Evolutionary conservation across 768 basidiomycete genomes (phyloP).

Genomic region (Podaxis rugospora): DNA sequence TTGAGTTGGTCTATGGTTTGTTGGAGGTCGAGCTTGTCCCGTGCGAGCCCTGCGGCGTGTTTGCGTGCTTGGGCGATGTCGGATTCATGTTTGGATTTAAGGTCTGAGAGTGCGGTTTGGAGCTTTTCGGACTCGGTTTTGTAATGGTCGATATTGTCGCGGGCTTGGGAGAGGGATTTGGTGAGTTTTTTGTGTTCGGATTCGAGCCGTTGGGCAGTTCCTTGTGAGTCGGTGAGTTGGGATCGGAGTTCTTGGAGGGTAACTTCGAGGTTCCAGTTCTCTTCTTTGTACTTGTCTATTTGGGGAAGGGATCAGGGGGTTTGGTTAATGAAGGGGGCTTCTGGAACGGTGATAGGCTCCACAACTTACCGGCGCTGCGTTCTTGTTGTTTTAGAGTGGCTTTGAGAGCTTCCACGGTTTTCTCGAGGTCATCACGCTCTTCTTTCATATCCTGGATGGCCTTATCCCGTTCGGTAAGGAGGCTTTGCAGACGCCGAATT

Average conservation of each 20-base stretch:
- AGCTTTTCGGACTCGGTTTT: constrained; percentile 84
- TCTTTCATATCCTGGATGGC: constrained; percentile 88
- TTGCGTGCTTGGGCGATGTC: constrained; percentile 90
- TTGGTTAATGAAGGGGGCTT: neutral
- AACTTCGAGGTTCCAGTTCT: constrained; percentile 99
- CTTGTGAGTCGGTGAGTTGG: constrained; percentile 62
- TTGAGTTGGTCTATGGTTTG: constrained; percentile 73
- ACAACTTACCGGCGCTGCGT: constrained; percentile 63
- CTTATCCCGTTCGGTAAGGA: constrained; percentile 90
- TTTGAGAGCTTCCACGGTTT: constrained; percentile 68
- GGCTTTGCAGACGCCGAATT: constrained; percentile 84
- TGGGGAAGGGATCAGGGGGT: neutral
- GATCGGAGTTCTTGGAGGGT: constrained; percentile 80
- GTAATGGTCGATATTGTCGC: constrained; percentile 76
- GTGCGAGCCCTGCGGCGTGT: constrained; percentile 78
- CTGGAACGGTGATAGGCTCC: neutral
- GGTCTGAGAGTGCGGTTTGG: constrained; percentile 55
- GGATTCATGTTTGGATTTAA: constrained; percentile 90
- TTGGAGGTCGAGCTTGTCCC: constrained; percentile 92
- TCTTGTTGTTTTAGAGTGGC: constrained; percentile 78
- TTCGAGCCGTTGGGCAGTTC: constrained; percentile 66
- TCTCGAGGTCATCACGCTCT: constrained; percentile 87
- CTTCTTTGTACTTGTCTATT: constrained; percentile 92
- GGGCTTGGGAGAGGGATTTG: constrained; percentile 64
- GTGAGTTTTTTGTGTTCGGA: constrained; percentile 79